phyloP scores from a whole-genome alignment of 2,329 filamentous ascomycete genomes.

The Arthrobotrys pseudoclavata region DNA sequence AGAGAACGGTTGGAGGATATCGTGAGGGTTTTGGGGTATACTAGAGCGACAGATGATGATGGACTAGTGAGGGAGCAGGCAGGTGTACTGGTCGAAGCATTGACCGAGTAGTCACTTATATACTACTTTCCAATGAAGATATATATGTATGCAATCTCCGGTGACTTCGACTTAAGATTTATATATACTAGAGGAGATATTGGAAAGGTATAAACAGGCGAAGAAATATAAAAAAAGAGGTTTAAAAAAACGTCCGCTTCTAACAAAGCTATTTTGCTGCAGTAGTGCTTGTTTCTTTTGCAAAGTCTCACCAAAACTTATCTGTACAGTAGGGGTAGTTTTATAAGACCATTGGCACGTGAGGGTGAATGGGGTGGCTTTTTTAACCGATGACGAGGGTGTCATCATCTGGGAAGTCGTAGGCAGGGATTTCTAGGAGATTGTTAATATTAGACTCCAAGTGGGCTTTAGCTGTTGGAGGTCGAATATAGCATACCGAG shows the following conservation, averaged over 20 bases:
- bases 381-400: slow-evolving; percentile 93
- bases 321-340: slow-evolving; percentile 45
- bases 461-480: not conserved
- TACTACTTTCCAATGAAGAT: slow-evolving; percentile 10
- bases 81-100: slow-evolving; percentile 73
- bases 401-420: slow-evolving; percentile 92
- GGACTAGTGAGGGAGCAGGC: slow-evolving; percentile 78
- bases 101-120: slow-evolving; percentile 37
- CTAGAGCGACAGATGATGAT: slow-evolving; percentile 77
- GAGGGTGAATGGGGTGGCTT: not conserved
- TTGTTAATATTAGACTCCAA: slow-evolving; percentile 6
- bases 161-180: slow-evolving; percentile 29
- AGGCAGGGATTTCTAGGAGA: slow-evolving; percentile 84
- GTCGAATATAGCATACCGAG: slow-evolving; percentile 78
- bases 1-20: slow-evolving; percentile 70
- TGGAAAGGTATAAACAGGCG: slow-evolving; percentile 56
- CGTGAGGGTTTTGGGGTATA: slow-evolving; percentile 74
- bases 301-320: slow-evolving; percentile 45
- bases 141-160: slow-evolving; percentile 37
- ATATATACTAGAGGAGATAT: slow-evolving; percentile 60
- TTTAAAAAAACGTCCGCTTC: slow-evolving; percentile 48
- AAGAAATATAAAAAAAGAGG: slow-evolving; percentile 28
- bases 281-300: slow-evolving; percentile 16
- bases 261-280: slow-evolving; percentile 39
- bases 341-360: slow-evolving; percentile 14